Percentiles rank a stretch among this genome's conserved stretches.
phyloP scores from a whole-genome alignment of 2,329 filamentous ascomycete genomes.

The Fusarium torreyae region DNA sequence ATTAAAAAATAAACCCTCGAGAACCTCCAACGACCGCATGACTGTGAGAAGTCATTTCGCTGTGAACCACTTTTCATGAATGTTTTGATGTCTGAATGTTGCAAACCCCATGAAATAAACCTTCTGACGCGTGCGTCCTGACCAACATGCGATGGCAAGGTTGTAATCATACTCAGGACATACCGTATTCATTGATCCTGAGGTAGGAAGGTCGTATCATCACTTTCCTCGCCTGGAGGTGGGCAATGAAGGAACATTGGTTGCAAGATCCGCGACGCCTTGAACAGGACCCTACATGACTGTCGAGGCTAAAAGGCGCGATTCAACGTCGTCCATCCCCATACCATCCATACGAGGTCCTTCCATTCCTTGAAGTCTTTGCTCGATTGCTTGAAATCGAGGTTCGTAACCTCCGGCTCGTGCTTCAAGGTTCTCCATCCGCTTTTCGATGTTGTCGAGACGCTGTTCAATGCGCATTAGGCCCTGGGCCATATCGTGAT shows the following conservation, averaged over 20 bases:
- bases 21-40: conserved; percentile 34
- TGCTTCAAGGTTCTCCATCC: conserved; percentile 68
- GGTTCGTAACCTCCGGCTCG: conserved; percentile 61
- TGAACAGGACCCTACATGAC: conserved; percentile 58
- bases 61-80: conserved; percentile 32
- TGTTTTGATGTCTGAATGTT: conserved; percentile 21
- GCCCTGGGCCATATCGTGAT: conserved; percentile 69
- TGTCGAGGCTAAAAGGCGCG: conserved; percentile 60
- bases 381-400: conserved; percentile 62
- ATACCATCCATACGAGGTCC: conserved; percentile 60
- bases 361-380: conserved; percentile 60
- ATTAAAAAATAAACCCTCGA: conserved; percentile 45
- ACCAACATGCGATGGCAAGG: conserved; percentile 9
- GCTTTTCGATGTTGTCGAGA: conserved; percentile 68
- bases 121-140: not conserved
- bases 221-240: conserved; percentile 22
- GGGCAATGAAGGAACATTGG: not conserved
- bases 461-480: conserved; percentile 66
- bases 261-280: conserved; percentile 7
- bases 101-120: conserved; percentile 30
- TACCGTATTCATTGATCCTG: conserved; percentile 25
- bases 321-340: conserved; percentile 63
- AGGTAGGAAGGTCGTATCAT: conserved; percentile 1
- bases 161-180: conserved; percentile 5
- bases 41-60: conserved; percentile 38